Evolutionary conservation across 1,139 yeast species (phyloP).

Genomic region (Pichia sp.): DNA sequence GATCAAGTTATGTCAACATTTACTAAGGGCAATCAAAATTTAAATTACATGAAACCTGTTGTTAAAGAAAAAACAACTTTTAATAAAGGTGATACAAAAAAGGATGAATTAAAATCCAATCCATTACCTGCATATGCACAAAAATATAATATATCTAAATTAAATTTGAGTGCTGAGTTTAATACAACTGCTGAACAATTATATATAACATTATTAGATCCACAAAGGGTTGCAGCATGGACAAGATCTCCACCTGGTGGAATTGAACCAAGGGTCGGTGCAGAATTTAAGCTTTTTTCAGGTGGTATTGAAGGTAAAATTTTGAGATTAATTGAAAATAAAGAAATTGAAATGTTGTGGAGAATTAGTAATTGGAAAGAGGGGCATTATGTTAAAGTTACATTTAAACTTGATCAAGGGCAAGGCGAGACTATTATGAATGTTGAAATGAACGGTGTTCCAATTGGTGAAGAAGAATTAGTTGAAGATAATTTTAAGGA

Average conservation of each 20-base stretch:
- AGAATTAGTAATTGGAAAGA: constrained; percentile 82
- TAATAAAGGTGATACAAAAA: constrained; percentile 18
- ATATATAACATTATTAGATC: constrained; percentile 68
- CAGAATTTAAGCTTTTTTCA: constrained; percentile 68
- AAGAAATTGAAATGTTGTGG: constrained; percentile 72
- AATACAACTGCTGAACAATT: constrained; percentile 84
- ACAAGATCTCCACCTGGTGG: constrained; percentile 65
- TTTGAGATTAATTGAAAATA: constrained; percentile 50
- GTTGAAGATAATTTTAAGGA: constrained; percentile 82
- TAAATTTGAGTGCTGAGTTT: constrained; percentile 74
- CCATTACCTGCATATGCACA: constrained; percentile 31
- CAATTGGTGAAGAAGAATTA: constrained; percentile 93
- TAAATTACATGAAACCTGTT: constrained; percentile 24
- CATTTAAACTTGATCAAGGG: constrained; percentile 65
- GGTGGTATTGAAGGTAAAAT: constrained; percentile 81
- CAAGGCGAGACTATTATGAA: constrained; percentile 75
- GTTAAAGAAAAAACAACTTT: constrained; percentile 27
- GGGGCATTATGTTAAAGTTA: constrained; percentile 70
- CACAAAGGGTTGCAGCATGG: constrained; percentile 82
- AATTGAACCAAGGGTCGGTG: constrained; percentile 56
- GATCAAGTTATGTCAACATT: constrained; percentile 51
- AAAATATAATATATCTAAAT: constrained; percentile 70
- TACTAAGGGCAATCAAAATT: constrained; percentile 58
- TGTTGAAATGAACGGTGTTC: constrained; percentile 83
- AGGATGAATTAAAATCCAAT: constrained; percentile 3